These are phyloP conservation scores for Citrus sinensis DNA, from an alignment of 345 rosid species.

Conservation along the genomic window DNA sequence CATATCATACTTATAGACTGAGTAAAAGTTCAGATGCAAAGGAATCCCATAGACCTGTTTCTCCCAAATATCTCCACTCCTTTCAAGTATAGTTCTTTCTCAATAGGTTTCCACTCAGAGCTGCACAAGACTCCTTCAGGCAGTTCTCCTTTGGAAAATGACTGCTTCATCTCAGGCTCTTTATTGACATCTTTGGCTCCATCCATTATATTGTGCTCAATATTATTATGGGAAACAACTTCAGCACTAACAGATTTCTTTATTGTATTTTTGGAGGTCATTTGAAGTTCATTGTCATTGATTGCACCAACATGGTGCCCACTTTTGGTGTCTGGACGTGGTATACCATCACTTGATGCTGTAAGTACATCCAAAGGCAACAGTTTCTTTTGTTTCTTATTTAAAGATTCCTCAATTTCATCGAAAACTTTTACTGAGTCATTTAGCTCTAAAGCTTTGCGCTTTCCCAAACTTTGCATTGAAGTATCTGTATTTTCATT, in stretches of 20 bases:
- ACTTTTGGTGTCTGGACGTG: constrained; percentile 23
- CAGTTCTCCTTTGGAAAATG: constrained; percentile 15
- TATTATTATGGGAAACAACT: constrained; percentile 20
- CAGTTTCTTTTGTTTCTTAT: constrained; percentile 63
- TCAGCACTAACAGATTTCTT: constrained; percentile 25
- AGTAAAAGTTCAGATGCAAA: constrained; percentile 9
- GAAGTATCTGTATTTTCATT: constrained; percentile 30
- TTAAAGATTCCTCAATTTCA: constrained; percentile 32
- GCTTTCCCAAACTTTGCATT: constrained; percentile 49
- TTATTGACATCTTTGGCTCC: constrained; percentile 30
- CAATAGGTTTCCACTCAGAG: constrained; percentile 79
- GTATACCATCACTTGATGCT: constrained; percentile 20
- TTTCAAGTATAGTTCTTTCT: constrained; percentile 84
- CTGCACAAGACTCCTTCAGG: constrained; percentile 8
- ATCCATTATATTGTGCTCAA: constrained; percentile 26
- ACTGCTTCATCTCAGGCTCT: constrained; percentile 35
- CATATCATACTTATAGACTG: background rate
- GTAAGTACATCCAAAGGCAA: constrained; percentile 20
- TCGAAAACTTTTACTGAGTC: constrained; percentile 21
- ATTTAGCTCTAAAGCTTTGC: constrained; percentile 35
- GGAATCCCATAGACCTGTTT: constrained; percentile 66
- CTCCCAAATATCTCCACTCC: constrained; percentile 97
- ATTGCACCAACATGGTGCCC: constrained; percentile 1
- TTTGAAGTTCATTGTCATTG: constrained; percentile 33
- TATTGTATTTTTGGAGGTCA: constrained; percentile 14